A percentile compares a stretch with the other conserved stretches of the same genome.
phyloP scores from a whole-genome alignment of 164 flowering plant genomes.

The Echeveria elegans region DNA sequence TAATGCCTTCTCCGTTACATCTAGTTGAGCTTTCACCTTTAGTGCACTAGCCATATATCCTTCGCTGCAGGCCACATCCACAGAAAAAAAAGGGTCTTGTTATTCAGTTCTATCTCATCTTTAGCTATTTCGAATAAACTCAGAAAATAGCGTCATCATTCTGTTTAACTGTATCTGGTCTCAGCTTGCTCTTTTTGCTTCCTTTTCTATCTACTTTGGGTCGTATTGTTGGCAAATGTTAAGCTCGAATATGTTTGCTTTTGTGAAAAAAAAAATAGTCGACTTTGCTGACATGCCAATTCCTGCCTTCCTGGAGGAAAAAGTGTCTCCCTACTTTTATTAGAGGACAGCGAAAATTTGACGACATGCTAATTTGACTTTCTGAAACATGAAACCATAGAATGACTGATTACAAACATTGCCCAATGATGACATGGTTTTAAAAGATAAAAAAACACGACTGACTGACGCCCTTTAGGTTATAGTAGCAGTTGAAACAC shows the following conservation, averaged over 20 bases:
- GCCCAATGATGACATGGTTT: too few species aligned
- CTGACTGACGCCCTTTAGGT: not conserved
- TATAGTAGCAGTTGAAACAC: not conserved
- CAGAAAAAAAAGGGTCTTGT: not conserved
- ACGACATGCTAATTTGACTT: not conserved
- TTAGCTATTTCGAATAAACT: not conserved
- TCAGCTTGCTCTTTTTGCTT: not conserved
- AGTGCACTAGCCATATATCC: not conserved
- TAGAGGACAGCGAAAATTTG: not conserved
- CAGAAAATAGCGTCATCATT: too few species aligned
- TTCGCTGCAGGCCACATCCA: not conserved
- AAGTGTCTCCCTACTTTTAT: not conserved
- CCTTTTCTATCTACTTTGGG: not conserved
- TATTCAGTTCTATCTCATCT: not conserved
- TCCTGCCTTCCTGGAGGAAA: not conserved
- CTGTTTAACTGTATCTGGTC: too few species aligned
- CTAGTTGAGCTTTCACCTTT: not conserved
- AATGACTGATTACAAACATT: too few species aligned
- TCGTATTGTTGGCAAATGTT: not conserved
- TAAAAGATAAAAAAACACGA: too few species aligned
- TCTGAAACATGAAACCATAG: not conserved
- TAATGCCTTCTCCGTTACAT: not conserved
- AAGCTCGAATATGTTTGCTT: not conserved
- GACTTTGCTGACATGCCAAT: not conserved
- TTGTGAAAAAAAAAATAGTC: too few species aligned